phyloP scores from a whole-genome alignment of 1,284 basidiomycete genomes.

The Trichosporon sp. region DNA sequence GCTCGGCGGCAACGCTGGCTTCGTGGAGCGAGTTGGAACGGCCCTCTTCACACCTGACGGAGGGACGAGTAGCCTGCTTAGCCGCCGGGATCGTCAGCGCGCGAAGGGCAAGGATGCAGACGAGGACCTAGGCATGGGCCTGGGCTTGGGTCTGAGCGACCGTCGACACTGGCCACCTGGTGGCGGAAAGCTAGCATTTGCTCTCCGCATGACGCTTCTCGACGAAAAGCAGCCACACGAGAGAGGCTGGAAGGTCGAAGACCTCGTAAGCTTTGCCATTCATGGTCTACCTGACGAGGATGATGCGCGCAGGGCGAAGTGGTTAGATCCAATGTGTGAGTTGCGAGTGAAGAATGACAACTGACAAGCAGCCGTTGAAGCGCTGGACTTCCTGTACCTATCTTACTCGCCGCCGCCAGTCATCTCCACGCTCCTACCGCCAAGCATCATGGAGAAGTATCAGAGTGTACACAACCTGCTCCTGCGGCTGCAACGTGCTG shows the following conservation, averaged over 20 bases:
- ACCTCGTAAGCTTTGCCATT: constrained; percentile 73
- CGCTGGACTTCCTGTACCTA: constrained; percentile 79
- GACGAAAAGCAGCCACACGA: constrained; percentile 20
- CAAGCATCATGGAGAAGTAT: constrained; percentile 69
- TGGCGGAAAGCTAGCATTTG: constrained; percentile 72
- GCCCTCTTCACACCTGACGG: constrained; percentile 28
- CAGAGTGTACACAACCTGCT: constrained; percentile 72
- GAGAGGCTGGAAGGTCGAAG: constrained; percentile 53
- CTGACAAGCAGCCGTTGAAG: constrained; percentile 56
- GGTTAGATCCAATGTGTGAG: constrained; percentile 59
- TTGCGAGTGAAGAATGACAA: too few species aligned
- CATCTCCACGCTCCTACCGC: constrained; percentile 63
- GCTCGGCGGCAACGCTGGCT: constrained; percentile 38
- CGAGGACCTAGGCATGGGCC: constrained; percentile 54
- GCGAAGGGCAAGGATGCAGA: constrained; percentile 1
- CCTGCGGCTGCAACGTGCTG: constrained; percentile 67
- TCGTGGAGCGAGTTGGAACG: constrained; percentile 30
- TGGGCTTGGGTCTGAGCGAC: constrained; percentile 64
- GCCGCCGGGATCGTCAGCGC: not conserved
- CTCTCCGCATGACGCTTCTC: constrained; percentile 53
- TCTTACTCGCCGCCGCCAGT: constrained; percentile 73
- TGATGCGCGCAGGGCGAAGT: constrained; percentile 56
- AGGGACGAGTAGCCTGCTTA: not conserved
- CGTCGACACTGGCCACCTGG: constrained; percentile 74
- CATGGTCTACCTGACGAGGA: constrained; percentile 58